A percentile compares a stretch with the other conserved stretches of the same genome.
phyloP scores from a whole-genome alignment of 306 rosid species.

The Sindora glabra region DNA sequence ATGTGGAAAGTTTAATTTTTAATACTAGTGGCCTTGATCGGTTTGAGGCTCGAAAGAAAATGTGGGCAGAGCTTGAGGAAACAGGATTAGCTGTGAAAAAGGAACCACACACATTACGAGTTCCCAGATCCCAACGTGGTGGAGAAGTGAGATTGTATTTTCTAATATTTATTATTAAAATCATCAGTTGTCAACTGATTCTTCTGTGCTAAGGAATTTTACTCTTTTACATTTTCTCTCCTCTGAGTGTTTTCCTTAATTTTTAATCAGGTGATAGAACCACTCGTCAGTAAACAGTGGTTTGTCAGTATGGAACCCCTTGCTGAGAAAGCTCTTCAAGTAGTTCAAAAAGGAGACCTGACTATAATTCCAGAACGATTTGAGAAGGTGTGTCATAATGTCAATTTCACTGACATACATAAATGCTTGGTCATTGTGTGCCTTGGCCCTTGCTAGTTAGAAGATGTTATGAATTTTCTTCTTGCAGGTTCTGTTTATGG shows the following conservation, averaged over 20 bases:
- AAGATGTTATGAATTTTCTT: too few relatives aligned
- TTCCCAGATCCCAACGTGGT: constrained; percentile 99
- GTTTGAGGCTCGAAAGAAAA: constrained; percentile 85
- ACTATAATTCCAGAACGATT: constrained; percentile 89
- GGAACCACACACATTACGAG: constrained; percentile 80
- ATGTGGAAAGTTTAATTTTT: constrained; percentile 11
- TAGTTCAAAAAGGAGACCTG: constrained; percentile 71
- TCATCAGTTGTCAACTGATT: constrained; percentile 4
- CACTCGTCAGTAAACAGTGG: constrained; percentile 96
- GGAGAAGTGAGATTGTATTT: constrained; percentile 69
- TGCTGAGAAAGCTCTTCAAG: constrained; percentile 83
- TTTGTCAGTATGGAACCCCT: constrained; percentile 94
- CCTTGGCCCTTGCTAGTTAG: too few relatives aligned
- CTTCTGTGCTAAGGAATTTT: neutral
- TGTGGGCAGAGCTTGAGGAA: constrained; percentile 94
- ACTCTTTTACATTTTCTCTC: neutral
- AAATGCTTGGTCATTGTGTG: too few relatives aligned
- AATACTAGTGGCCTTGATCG: constrained; percentile 83
- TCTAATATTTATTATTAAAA: constrained; percentile 2
- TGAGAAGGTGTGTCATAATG: constrained; percentile 59
- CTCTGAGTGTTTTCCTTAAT: constrained; percentile 11
- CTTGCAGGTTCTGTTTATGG: too few relatives aligned
- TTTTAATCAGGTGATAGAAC: constrained; percentile 74
- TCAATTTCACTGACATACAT: neutral
- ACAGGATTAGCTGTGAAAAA: constrained; percentile 77